Conservation (phyloP, 2,329 filamentous ascomycete genomes). For the Calonectria multiphialidica region DNA sequence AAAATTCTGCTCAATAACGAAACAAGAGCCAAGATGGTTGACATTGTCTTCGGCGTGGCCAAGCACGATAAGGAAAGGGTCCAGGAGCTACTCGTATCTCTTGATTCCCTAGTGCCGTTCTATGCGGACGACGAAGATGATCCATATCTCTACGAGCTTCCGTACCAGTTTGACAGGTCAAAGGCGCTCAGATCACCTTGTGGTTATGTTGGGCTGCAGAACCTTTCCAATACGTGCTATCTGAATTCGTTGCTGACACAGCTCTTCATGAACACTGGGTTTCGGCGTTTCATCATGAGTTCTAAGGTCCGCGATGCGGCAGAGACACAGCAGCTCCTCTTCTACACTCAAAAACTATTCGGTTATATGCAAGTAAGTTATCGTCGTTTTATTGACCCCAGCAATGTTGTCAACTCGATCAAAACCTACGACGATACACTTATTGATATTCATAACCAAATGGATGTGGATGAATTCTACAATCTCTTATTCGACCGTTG, state of each 20-base stretch:
- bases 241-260: slow-evolving; percentile 95
- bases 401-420: slow-evolving; percentile 79
- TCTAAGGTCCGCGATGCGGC: slow-evolving; percentile 67
- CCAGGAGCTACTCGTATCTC: slow-evolving; percentile 59
- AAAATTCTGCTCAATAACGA: slow-evolving; percentile 62
- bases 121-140: slow-evolving; percentile 54
- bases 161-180: slow-evolving; percentile 71
- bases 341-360: slow-evolving; percentile 85
- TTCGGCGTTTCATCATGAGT: slow-evolving; percentile 85
- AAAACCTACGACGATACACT: slow-evolving; percentile 84
- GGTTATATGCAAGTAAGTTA: slow-evolving; percentile 87
- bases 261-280: slow-evolving; percentile 93
- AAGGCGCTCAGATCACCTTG: slow-evolving; percentile 80
- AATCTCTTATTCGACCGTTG: slow-evolving; percentile 92
- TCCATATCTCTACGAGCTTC: slow-evolving; percentile 72
- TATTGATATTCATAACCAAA: slow-evolving; percentile 91
- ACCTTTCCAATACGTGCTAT: slow-evolving; percentile 97
- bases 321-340: slow-evolving; percentile 75
- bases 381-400: slow-evolving; percentile 79
- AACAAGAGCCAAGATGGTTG: slow-evolving; percentile 71
- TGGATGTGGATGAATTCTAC: slow-evolving; percentile 99
- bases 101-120: slow-evolving; percentile 51
- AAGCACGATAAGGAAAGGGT: slow-evolving; percentile 64
- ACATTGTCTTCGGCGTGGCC: slow-evolving; percentile 69
- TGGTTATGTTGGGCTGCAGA: slow-evolving; percentile 90